These are phyloP conservation scores for Glaciozyma martinii DNA, from an alignment of 768 basidiomycete species.

Conservation along the genomic window DNA sequence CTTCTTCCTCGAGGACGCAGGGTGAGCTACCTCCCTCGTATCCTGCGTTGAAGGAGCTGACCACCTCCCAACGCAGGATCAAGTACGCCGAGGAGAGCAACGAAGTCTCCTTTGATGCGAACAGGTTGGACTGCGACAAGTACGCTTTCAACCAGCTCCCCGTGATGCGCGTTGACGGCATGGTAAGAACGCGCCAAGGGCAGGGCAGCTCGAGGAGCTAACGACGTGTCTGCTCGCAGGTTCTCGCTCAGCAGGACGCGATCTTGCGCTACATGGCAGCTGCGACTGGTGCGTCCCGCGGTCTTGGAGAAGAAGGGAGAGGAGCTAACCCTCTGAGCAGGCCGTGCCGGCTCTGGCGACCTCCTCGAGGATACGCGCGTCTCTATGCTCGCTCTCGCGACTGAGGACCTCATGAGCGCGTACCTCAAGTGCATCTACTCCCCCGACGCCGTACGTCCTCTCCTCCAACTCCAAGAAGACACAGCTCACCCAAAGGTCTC, in stretches of 20 bases:
- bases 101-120: neutral
- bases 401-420: neutral
- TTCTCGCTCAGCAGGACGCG: constrained; percentile 2
- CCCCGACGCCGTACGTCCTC: constrained; percentile 1
- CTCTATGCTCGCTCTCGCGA: neutral
- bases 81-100: constrained; percentile 7
- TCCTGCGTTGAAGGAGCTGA: neutral
- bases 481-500: too few species aligned
- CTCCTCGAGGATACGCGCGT: neutral
- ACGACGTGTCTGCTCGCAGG: neutral
- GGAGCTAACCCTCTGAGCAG: neutral
- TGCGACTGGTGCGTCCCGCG: too few species aligned
- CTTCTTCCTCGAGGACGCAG: too few species aligned
- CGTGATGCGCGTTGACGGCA: neutral
- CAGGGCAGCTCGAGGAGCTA: neutral
- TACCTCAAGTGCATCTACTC: constrained; percentile 3
- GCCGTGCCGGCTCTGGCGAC: neutral
- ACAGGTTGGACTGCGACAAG: constrained; percentile 2
- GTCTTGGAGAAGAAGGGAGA: too few species aligned
- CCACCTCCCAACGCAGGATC: neutral
- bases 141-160: constrained; percentile 12
- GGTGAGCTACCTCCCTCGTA: too few species aligned
- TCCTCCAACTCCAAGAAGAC: too few species aligned
- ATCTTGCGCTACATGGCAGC: constrained; percentile 7
- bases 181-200: neutral